Evolutionary conservation across 257 asterid genomes (phyloP).

Genomic region (Solanum appendiculatum): DNA sequence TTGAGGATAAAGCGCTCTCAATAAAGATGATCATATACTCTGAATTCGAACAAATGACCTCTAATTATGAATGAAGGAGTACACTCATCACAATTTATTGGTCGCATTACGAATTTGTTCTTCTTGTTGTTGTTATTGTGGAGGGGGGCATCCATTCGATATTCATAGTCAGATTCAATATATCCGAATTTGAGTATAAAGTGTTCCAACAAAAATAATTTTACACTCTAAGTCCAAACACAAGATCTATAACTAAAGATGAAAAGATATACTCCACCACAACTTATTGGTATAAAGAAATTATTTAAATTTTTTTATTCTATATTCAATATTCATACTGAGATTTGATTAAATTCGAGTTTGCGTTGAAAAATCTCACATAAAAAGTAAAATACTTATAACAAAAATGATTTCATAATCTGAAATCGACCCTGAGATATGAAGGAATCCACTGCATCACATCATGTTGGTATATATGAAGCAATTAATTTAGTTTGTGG

Average conservation of each 20-base stretch:
- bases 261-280: not conserved
- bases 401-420: not conserved
- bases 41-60: not conserved
- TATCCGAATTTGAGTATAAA: not conserved
- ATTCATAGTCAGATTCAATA: not conserved
- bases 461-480: not conserved
- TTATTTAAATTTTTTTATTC: not conserved
- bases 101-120: rapidly evolving
- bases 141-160: not conserved
- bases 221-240: not conserved
- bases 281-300: not conserved
- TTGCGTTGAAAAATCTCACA: not conserved
- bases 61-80: not conserved
- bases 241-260: not conserved
- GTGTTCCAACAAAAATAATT: not conserved
- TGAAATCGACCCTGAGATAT: not conserved
- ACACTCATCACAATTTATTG: not conserved
- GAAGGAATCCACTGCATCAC: not conserved
- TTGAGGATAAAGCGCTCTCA: no score
- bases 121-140: not conserved
- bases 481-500: not conserved
- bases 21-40: no score
- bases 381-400: no score
- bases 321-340: not conserved
- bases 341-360: not conserved